These are phyloP conservation scores for Mallotus repandus DNA, from an alignment of 441 rosid genomes.

Conservation along the genomic window DNA sequence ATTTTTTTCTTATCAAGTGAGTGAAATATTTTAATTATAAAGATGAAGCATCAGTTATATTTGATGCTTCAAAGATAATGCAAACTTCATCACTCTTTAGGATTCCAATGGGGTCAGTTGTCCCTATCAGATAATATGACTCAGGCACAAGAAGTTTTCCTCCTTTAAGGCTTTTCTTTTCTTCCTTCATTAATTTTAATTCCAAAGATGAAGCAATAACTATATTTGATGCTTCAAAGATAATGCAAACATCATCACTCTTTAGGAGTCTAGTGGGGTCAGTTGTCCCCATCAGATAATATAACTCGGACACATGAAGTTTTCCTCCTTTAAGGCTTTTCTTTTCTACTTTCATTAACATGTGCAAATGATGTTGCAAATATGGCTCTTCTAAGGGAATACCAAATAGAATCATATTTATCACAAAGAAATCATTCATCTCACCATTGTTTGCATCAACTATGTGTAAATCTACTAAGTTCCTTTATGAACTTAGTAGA, in stretches of 20 bases:
- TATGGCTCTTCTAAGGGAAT: slow-evolving; percentile 72
- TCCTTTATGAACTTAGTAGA: neutral
- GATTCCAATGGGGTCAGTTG: slow-evolving; percentile 66
- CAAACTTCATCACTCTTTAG: slow-evolving; percentile 69
- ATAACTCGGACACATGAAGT: slow-evolving; percentile 58
- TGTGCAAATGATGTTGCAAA: slow-evolving; percentile 42
- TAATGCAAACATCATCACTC: slow-evolving; percentile 71
- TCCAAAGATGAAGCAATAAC: too few species aligned
- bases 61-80: slow-evolving; percentile 69
- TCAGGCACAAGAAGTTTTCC: slow-evolving; percentile 63
- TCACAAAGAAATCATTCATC: slow-evolving; percentile 43
- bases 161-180: slow-evolving; percentile 45
- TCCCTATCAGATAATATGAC: slow-evolving; percentile 83
- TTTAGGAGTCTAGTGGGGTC: slow-evolving; percentile 67
- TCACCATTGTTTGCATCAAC: slow-evolving; percentile 52
- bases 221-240: too few species aligned
- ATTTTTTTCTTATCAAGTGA: too few species aligned
- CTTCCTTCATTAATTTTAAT: slow-evolving; percentile 35
- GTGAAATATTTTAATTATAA: too few species aligned
- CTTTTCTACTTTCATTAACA: slow-evolving; percentile 37
- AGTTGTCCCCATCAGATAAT: slow-evolving; percentile 80
- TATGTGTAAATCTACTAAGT: slow-evolving; percentile 30
- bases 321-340: slow-evolving; percentile 53
- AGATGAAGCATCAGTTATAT: too few species aligned
- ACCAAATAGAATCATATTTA: slow-evolving; percentile 62